These are phyloP conservation scores for Artemisia argyi DNA, from an alignment of 129 eudicot species.

Conservation along the genomic window DNA sequence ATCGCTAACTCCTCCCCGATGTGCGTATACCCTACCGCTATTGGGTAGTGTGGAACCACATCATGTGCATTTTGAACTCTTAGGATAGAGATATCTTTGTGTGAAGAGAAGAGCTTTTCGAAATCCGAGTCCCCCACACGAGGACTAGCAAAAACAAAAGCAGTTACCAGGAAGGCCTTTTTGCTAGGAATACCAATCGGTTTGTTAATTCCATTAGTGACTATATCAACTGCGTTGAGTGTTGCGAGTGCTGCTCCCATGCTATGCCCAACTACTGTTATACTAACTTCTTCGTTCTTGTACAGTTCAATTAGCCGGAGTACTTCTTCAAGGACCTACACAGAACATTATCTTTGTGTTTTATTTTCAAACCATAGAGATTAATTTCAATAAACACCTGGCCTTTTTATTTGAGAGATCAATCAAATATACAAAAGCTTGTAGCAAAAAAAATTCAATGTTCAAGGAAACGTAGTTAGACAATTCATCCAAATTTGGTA, in stretches of 20 bases:
- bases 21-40: constrained; percentile 51
- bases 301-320: constrained; percentile 62
- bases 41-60: constrained; percentile 58
- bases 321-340: constrained; percentile 70
- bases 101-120: constrained; percentile 8
- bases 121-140: constrained; percentile 70
- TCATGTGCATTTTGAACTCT: constrained; percentile 57
- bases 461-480: no score
- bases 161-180: constrained; percentile 58
- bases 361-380: neutral
- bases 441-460: no score
- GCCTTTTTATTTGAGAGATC: no score
- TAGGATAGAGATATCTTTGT: constrained; percentile 39
- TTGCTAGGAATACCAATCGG: constrained; percentile 37
- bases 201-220: constrained; percentile 54
- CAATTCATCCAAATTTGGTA: no score
- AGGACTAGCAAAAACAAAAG: constrained; percentile 79
- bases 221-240: constrained; percentile 76
- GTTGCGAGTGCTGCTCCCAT: constrained; percentile 82
- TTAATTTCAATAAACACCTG: no score
- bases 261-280: constrained; percentile 83
- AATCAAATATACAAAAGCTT: no score
- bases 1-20: constrained; percentile 62
- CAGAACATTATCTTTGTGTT: neutral
- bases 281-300: constrained; percentile 79